Base-by-base conservation (phyloP, 352 stramenopile species). In the Phytopythium cucurbitacearum region DNA sequence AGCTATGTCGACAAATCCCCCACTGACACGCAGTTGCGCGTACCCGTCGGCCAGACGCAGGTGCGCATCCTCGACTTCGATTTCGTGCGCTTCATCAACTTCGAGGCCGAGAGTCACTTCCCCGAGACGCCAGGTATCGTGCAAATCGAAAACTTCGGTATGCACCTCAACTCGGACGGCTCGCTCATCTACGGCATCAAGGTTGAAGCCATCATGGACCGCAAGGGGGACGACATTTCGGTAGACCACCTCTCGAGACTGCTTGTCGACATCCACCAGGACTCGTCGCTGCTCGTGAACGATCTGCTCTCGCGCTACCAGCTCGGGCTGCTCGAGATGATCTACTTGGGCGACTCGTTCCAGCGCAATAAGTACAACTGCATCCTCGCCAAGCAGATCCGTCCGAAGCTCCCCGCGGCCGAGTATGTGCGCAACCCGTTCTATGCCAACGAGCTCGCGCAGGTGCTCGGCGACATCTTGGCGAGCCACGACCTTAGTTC, bases 351-450 rank as follows among this genome's bases (percentile, higher is more conserved):
- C 21, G 94, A 98, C 65, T 93, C 91, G 12, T 83, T 86, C 33
- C 95, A 98, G 63, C 76, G 95, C 21, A 98, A 98, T 73, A 99
- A 99, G 66, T 96, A 98, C 63, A 99, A 99, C 58, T 89, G 98
- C 43, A 97, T 99, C 46, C 90, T 99, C 41, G 95, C 96, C 36
- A 98, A 97, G 56, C 84, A 98, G 58, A 99, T 99, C 50, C 93
- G 77, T 1, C 96, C 96, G 0, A 96, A 98, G 65, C 76, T 99
- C 13, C 95, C 95, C 10, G 95, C 95, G 0, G 77, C 91, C 51
- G 94, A 98, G 62, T 99, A 98, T 74, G 92, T 98, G 63, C 80
- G 83, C 60, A 97, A 97, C 48, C 80, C 89, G 34, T 73, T 96
- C 43, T 98, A 98, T 56, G 94, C 97, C 35, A 98, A 99, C 64